These are phyloP conservation scores for Agaricus sinodeliciosus DNA, from an alignment of 768 basidiomycete genomes.

Conservation along the genomic window DNA sequence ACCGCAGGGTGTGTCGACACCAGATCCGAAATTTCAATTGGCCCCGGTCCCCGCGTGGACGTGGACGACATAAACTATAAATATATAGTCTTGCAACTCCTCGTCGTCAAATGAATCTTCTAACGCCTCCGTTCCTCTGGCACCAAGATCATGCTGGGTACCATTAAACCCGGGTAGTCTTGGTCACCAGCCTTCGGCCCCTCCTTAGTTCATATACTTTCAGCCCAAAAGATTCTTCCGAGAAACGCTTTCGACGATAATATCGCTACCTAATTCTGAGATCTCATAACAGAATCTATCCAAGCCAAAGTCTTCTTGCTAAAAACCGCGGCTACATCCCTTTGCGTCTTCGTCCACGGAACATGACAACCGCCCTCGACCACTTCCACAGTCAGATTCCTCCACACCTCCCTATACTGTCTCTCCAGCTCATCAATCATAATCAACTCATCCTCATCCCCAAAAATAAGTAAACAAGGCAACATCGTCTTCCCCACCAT, in stretches of 20 bases:
- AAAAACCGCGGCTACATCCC: background rate
- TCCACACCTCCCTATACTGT: background rate
- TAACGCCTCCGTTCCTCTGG: background rate
- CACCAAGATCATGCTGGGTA: background rate
- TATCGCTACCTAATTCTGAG: background rate
- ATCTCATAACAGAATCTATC: background rate
- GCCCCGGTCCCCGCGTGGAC: too few species aligned
- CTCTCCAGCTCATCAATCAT: background rate
- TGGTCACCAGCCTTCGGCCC: constrained; percentile 2
- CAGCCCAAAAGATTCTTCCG: background rate
- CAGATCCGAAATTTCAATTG: too few species aligned
- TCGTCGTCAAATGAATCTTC: background rate
- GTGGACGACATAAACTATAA: background rate
- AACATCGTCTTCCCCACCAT: background rate
- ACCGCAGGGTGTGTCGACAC: too few species aligned
- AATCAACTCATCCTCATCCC: background rate
- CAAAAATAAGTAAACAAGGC: constrained; percentile 3
- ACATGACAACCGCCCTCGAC: background rate
- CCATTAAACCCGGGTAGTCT: background rate
- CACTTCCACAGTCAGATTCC: constrained; percentile 4
- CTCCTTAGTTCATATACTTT: background rate
- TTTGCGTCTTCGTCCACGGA: background rate
- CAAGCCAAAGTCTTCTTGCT: background rate
- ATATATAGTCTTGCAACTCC: background rate
- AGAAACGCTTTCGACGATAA: background rate